A percentile compares a stretch with the other conserved stretches of the same genome.
phyloP scores from a whole-genome alignment of 2,329 filamentous ascomycete species.

The Fusarium tricinctum region DNA sequence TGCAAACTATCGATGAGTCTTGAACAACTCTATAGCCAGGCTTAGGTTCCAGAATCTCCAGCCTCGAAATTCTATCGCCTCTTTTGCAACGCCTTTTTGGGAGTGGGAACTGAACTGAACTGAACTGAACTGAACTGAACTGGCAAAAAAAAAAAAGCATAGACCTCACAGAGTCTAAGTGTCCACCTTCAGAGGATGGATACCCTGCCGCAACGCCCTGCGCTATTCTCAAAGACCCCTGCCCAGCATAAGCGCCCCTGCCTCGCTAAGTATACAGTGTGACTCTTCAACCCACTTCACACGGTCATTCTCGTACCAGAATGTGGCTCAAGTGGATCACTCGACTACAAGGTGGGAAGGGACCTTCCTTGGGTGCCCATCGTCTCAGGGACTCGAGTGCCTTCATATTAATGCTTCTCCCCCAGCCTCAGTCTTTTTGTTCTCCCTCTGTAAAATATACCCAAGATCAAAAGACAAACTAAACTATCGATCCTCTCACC shows the following conservation, averaged over 20 bases:
- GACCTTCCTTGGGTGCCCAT: slow-evolving; percentile 35
- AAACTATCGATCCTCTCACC: slow-evolving; percentile 32
- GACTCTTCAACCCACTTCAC: neutral
- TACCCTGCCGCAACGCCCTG: slow-evolving; percentile 23
- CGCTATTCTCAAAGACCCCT: slow-evolving; percentile 24
- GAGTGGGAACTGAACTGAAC: neutral
- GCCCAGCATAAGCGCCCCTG: slow-evolving; percentile 37
- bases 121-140: neutral
- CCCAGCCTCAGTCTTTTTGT: slow-evolving; percentile 31
- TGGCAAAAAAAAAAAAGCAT: neutral
- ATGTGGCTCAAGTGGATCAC: slow-evolving; percentile 42
- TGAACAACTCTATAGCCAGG: slow-evolving; percentile 15
- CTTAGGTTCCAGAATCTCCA: slow-evolving; percentile 5
- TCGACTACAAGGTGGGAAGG: slow-evolving; percentile 23
- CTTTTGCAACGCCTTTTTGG: slow-evolving; percentile 33
- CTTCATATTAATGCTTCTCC: slow-evolving; percentile 45
- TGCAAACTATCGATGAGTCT: neutral
- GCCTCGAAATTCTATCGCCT: slow-evolving; percentile 29
- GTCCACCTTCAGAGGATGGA: slow-evolving; percentile 4
- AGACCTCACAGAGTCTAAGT: neutral
- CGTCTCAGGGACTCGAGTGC: slow-evolving; percentile 24
- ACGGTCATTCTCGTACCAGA: slow-evolving; percentile 44
- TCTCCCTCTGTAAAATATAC: slow-evolving; percentile 32
- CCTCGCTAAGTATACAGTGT: slow-evolving; percentile 43
- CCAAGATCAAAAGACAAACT: slow-evolving; percentile 6